Evolutionary conservation across 805 yeast species (phyloP), one percentile per base, ranked within the genome.

Genomic region (Hanseniaspora clermontiae): DNA sequence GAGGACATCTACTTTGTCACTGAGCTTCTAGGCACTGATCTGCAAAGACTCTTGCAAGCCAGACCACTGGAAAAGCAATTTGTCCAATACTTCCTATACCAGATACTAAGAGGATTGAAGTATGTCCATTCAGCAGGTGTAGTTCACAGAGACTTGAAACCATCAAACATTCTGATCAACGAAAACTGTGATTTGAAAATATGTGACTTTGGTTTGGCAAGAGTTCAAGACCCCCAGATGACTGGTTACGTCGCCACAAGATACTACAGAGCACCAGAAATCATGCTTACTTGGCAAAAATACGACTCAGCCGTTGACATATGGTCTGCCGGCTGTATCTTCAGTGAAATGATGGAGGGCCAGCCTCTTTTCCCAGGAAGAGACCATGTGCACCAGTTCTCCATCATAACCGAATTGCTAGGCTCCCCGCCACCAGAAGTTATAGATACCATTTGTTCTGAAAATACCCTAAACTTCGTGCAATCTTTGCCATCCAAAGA

Each of bases 191-290:
- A 87, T 70, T 75, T 87, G 67, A 87, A 87, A 70, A 87, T 87
- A 63, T 87, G 95, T 72, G 96, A 87, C 70, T 87, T 91, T 68
- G 98, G 98, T 24, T 75, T 91, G 59, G 97, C 97, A 37, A 79
- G 98, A 67, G 86, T 91, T 66, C 97, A 91, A 74, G 98, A 91
- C 72, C 96, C 97, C 14, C 97, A 91, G 69, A 91, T 91, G 98
- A 91, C 97, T 0, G 98, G 97, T 10, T 91, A 91, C 68, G 98
- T 91, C 17, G 84, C 95, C 5, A 91, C 98, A 4, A 72, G 98
- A 65, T 91, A 89, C 74, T 91, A 91, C 71, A 79, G 98, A 60
- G 98, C 97, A 0, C 98, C 98, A 1, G 98, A 91, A 69, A 91
- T 91, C 70, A 91, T 91, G 98, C 78, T 91, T 61, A 89, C 97